A percentile compares a stretch with the other conserved stretches of the same genome.
phyloP scores from a whole-genome alignment of 805 yeast species.

The Sugiyamaella floridensis region DNA sequence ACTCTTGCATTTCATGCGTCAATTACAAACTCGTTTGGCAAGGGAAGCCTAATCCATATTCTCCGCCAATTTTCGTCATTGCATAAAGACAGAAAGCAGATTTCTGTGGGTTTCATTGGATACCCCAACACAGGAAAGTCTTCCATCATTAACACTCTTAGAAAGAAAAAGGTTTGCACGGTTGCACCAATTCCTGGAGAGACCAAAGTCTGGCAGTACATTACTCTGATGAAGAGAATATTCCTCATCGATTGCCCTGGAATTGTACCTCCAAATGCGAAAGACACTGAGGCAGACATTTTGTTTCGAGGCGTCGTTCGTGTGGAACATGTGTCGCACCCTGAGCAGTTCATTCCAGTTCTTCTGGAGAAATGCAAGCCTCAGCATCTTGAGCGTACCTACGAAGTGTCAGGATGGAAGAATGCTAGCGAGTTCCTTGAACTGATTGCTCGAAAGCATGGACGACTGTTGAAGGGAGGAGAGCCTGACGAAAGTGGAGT shows the following conservation, averaged over 20 bases:
- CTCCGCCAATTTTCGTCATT: slow-evolving; percentile 86
- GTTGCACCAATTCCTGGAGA: slow-evolving; percentile 99
- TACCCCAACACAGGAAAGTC: slow-evolving; percentile 99
- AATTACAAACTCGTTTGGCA: slow-evolving; percentile 94
- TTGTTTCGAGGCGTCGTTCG: slow-evolving; percentile 95
- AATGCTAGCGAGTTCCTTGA: slow-evolving; percentile 75
- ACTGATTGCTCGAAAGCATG: slow-evolving; percentile 84
- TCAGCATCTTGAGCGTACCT: slow-evolving; percentile 89
- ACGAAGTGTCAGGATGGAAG: slow-evolving; percentile 87
- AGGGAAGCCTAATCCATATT: slow-evolving; percentile 89
- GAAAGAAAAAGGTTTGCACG: slow-evolving; percentile 90
- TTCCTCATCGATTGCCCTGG: slow-evolving; percentile 98
- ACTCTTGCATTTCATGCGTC: slow-evolving; percentile 98
- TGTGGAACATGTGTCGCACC: slow-evolving; percentile 93
- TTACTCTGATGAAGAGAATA: slow-evolving; percentile 91
- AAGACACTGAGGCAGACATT: slow-evolving; percentile 86
- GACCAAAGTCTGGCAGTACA: slow-evolving; percentile 98
- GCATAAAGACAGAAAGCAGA: slow-evolving; percentile 90
- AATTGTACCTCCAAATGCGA: slow-evolving; percentile 90
- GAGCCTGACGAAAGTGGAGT: slow-evolving; percentile 96
- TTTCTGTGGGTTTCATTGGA: slow-evolving; percentile 95
- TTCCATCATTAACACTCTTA: slow-evolving; percentile 84
- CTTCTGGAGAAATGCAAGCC: slow-evolving; percentile 77
- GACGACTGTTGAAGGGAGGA: slow-evolving; percentile 91
- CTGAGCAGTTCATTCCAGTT: slow-evolving; percentile 92